Evolutionary conservation across 2,329 filamentous ascomycete genomes (phyloP).

Genomic region (Talaromyces sp.): DNA sequence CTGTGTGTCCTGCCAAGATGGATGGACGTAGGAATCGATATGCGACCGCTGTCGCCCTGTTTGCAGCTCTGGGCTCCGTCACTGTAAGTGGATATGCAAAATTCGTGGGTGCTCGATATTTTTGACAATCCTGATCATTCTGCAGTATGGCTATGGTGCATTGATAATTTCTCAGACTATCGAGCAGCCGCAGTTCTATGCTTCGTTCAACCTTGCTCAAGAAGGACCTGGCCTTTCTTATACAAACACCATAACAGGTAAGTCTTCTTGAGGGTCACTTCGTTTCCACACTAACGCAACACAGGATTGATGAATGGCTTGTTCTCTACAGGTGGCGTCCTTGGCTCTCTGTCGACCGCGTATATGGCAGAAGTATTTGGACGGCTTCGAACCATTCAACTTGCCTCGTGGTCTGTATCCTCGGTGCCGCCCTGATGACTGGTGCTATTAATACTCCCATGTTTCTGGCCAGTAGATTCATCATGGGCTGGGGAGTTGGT

Average conservation of each 20-base stretch:
- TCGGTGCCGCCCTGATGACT: slow-evolving; percentile 32
- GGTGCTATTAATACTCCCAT: slow-evolving; percentile 19
- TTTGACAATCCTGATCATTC: neutral
- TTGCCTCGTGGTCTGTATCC: neutral
- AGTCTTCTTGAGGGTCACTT: neutral
- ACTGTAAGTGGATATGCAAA: neutral
- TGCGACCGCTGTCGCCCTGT: neutral
- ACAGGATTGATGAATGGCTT: neutral
- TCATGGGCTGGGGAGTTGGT: slow-evolving; percentile 21
- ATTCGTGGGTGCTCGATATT: neutral
- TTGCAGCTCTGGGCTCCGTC: neutral
- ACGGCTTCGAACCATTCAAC: neutral
- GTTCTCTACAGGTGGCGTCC: neutral
- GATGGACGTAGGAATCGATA: neutral
- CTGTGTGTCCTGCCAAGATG: neutral
- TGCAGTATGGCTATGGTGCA: neutral
- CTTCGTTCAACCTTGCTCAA: neutral
- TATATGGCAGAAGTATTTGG: neutral
- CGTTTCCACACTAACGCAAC: neutral
- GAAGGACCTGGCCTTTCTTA: neutral
- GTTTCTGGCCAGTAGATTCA: slow-evolving; percentile 19
- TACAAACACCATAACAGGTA: neutral
- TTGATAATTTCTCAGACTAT: neutral
- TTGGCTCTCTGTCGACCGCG: neutral
- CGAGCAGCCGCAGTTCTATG: neutral